These are phyloP conservation scores for Metrosideros polymorpha DNA, from an alignment of 441 rosid species.

Conservation along the genomic window DNA sequence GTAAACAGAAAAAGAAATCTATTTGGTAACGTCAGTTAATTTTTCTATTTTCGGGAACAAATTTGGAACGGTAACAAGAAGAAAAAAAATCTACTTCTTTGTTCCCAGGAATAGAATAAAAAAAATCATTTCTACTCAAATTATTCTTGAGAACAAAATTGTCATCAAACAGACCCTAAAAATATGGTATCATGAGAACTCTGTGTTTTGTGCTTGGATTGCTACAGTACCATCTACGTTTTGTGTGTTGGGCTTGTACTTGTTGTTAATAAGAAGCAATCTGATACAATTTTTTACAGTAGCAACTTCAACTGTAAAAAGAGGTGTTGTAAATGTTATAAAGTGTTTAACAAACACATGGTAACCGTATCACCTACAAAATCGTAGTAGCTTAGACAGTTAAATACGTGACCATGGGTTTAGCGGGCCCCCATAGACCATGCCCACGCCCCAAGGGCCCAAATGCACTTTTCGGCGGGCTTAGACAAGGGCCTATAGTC, in stretches of 20 bases:
- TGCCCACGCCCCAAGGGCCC: background rate
- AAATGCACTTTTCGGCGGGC: background rate
- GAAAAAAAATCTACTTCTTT: no score
- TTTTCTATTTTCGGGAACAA: no score
- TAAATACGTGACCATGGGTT: background rate
- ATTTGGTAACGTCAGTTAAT: no score
- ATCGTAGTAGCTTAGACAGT: background rate
- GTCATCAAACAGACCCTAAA: no score
- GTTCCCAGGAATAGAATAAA: no score
- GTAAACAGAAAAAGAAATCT: no score
- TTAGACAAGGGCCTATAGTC: background rate
- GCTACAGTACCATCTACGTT: no score
- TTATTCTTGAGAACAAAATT: no score
- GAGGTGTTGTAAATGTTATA: background rate
- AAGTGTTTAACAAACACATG: background rate
- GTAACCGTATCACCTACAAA: background rate
- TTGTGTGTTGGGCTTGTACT: background rate
- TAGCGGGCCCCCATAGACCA: background rate
- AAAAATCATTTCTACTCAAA: no score
- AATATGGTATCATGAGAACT: no score
- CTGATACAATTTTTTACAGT: fast-evolving
- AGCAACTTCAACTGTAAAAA: background rate
- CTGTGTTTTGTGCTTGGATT: background rate
- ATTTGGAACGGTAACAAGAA: no score
- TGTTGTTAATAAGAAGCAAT: background rate